Conservation (phyloP, 2,329 filamentous ascomycete species). For the Pyrenophora teres region DNA sequence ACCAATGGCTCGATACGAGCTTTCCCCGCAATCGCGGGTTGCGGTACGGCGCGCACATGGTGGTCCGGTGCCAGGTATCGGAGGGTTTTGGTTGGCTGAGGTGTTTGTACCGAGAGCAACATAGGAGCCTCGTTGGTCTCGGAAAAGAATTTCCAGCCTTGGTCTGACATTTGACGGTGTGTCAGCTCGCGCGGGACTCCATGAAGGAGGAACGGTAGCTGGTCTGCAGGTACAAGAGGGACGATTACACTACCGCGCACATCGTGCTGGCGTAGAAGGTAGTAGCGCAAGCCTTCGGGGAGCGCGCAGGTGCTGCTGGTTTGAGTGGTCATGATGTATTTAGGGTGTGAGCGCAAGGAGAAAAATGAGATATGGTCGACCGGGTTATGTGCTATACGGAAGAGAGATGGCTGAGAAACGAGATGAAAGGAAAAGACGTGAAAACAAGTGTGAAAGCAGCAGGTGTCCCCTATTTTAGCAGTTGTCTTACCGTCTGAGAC, state of each 20-base stretch:
- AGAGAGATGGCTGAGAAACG: neutral
- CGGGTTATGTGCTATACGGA: constrained; percentile 1
- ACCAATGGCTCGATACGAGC: neutral
- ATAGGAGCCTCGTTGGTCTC: constrained; percentile 18
- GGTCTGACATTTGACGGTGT: constrained; percentile 29
- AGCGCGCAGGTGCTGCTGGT: constrained; percentile 1
- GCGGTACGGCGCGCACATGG: constrained; percentile 10
- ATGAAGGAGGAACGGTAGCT: constrained; percentile 49
- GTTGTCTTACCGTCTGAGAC: constrained; percentile 14
- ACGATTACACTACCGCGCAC: constrained; percentile 34
- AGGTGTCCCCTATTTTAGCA: constrained; percentile 3
- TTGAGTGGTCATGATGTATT: constrained; percentile 13
- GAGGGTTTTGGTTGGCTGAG: neutral
- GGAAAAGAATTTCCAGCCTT: constrained; percentile 32
- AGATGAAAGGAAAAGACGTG: neutral
- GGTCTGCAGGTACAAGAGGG: constrained; percentile 51
- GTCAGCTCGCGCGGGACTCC: constrained; percentile 45
- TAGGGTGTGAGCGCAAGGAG: neutral
- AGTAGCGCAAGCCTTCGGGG: constrained; percentile 38
- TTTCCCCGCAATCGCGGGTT: neutral
- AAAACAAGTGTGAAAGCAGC: neutral
- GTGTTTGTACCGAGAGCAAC: constrained; percentile 13
- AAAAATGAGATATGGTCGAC: neutral
- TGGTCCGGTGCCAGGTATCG: constrained; percentile 28
- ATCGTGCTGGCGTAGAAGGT: constrained; percentile 40